Percentiles rank a stretch among this genome's conserved stretches.
phyloP scores from a whole-genome alignment of 495 filamentous ascomycete genomes.

The Cetradonia linearis region DNA sequence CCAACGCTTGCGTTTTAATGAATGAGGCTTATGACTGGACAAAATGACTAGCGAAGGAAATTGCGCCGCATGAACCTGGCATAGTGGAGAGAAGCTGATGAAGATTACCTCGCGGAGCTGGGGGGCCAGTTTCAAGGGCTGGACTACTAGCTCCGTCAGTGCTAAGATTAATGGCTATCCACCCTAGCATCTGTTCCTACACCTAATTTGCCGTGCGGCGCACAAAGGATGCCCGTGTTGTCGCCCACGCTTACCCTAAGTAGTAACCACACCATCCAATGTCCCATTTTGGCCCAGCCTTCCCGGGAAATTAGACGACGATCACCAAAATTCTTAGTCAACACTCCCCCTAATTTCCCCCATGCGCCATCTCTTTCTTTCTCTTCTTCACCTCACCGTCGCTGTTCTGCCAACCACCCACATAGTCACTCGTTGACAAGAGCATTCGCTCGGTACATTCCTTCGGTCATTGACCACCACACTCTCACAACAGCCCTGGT shows the following conservation, averaged over 20 bases:
- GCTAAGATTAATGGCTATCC: neutral
- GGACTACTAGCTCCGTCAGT: neutral
- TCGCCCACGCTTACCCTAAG: neutral
- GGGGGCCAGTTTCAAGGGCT: conserved; percentile 1
- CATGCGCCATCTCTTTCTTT: conserved; percentile 10
- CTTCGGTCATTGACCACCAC: conserved; percentile 20
- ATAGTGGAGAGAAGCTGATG: conserved; percentile 2
- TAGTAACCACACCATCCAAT: neutral
- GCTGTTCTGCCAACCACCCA: conserved; percentile 16
- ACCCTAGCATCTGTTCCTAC: neutral
- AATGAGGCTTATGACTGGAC: neutral
- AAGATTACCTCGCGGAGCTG: neutral
- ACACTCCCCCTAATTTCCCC: conserved; percentile 6
- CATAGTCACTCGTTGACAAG: conserved; percentile 24
- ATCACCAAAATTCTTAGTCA: conserved; percentile 1
- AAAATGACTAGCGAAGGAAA: neutral
- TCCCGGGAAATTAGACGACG: conserved; percentile 1
- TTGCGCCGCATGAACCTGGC: conserved; percentile 4
- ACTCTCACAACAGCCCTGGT: conserved; percentile 25
- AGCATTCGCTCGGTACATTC: conserved; percentile 29
- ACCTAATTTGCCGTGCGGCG: conserved; percentile 8
- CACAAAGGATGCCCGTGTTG: conserved; percentile 1
- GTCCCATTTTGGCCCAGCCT: neutral
- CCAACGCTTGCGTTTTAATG: neutral
- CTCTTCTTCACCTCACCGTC: conserved; percentile 18